phyloP scores from a whole-genome alignment of 139 green algal genomes.

The Edaphochlamys debaryana region DNA sequence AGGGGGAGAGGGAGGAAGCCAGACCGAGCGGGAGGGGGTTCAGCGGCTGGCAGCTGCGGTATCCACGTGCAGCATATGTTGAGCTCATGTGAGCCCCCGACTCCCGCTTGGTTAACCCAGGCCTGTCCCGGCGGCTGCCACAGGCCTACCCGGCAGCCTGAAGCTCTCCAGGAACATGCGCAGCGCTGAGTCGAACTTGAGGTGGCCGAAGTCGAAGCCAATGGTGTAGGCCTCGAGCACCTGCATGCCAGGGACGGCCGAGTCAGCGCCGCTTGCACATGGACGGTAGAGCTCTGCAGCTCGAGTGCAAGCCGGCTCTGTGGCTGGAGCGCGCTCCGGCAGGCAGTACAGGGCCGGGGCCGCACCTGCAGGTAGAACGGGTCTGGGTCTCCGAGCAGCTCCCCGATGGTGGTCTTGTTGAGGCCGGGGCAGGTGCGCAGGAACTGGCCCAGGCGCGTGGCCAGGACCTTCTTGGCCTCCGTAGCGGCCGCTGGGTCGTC shows the following conservation, averaged over 20 bases:
- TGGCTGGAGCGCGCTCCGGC: too few species aligned
- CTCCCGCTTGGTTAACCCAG: too few species aligned
- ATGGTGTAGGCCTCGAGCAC: constrained; percentile 96
- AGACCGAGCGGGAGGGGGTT: too few species aligned
- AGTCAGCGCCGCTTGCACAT: too few species aligned
- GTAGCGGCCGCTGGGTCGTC: not conserved
- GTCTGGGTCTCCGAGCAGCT: constrained; percentile 93
- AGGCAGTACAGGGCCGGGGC: too few species aligned
- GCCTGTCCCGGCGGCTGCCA: too few species aligned
- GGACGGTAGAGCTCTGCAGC: too few species aligned
- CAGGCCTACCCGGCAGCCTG: constrained; percentile 76
- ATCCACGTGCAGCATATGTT: too few species aligned
- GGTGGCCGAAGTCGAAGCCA: constrained; percentile 81
- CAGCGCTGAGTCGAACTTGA: constrained; percentile 93
- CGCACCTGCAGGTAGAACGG: constrained; percentile 79
- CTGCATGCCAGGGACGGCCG: constrained; percentile 27
- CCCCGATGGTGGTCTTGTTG: constrained; percentile 87
- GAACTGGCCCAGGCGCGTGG: constrained; percentile 81
- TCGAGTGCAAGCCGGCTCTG: too few species aligned
- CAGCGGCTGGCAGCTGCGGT: too few species aligned
- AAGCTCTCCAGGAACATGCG: constrained; percentile 80
- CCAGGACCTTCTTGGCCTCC: constrained; percentile 44
- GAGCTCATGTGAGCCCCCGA: too few species aligned
- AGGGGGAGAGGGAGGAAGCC: not conserved
- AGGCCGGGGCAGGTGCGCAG: constrained; percentile 88